Evolutionary conservation across 495 filamentous ascomycete species (phyloP).

Genomic region (Podospora anserina): DNA sequence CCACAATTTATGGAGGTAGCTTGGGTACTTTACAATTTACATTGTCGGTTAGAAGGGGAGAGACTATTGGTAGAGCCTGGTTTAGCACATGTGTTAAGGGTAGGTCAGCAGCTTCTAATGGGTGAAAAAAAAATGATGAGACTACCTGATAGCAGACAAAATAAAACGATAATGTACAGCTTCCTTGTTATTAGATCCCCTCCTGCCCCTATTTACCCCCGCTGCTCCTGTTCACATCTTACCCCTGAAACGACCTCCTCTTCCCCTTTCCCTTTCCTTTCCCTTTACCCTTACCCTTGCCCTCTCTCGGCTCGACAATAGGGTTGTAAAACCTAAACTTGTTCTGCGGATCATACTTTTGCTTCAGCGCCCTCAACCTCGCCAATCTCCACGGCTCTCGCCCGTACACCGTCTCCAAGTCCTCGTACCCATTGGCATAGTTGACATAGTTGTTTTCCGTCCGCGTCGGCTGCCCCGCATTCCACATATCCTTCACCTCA

Average conservation of each 20-base stretch:
- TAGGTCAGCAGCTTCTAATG: too few relatives aligned
- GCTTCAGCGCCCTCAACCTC: slow-evolving; percentile 40
- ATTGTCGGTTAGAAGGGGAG: too few relatives aligned
- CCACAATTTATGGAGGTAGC: too few relatives aligned
- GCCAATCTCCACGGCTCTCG: slow-evolving; percentile 44
- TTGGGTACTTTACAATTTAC: too few relatives aligned
- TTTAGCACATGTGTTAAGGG: too few relatives aligned
- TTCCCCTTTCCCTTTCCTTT: background rate
- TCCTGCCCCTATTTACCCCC: background rate
- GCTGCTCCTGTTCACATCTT: background rate
- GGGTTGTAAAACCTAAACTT: slow-evolving; percentile 45
- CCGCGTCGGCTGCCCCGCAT: slow-evolving; percentile 7
- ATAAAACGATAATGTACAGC: too few relatives aligned
- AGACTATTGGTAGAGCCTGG: too few relatives aligned
- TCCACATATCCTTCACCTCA: slow-evolving; percentile 8
- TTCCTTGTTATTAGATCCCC: too few relatives aligned
- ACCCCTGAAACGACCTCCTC: background rate
- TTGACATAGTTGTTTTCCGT: slow-evolving; percentile 40
- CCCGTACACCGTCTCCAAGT: slow-evolving; percentile 39
- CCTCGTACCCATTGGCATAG: slow-evolving; percentile 46
- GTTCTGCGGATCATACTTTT: slow-evolving; percentile 41
- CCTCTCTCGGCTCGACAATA: slow-evolving; percentile 14
- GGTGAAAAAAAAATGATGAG: too few relatives aligned
- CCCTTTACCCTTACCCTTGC: background rate
- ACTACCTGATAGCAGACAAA: too few relatives aligned